These are phyloP conservation scores for Eucalyptus shirleyi DNA, from an alignment of 345 rosid species.

Conservation along the genomic window DNA sequence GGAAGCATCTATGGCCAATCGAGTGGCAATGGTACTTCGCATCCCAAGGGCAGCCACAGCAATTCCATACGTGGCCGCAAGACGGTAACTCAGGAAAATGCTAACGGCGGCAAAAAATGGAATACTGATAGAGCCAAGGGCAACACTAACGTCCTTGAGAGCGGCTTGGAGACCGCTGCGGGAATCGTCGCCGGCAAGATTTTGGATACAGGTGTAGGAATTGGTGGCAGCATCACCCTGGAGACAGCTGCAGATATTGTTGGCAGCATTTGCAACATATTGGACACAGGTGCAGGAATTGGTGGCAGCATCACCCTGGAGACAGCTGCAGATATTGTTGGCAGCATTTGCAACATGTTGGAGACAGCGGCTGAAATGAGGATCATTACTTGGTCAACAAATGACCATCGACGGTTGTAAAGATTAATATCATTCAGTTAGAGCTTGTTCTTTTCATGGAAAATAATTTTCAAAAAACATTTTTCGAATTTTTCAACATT, in stretches of 20 bases:
- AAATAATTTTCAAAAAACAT: too few relatives aligned
- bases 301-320: too few relatives aligned
- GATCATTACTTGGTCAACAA: not conserved
- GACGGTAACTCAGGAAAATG: fast-evolving
- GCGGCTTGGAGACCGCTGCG: fast-evolving
- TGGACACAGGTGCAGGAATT: too few relatives aligned
- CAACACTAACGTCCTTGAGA: fast-evolving
- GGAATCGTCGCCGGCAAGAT: fast-evolving
- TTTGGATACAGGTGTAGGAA: too few relatives aligned
- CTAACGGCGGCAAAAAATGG: fast-evolving
- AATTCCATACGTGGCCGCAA: too few relatives aligned
- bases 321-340: not conserved
- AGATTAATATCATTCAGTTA: not conserved
- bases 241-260: not conserved
- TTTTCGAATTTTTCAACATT: too few relatives aligned
- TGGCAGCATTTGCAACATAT: fast-evolving
- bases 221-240: too few relatives aligned
- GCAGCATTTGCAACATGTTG: fast-evolving
- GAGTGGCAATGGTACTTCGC: too few relatives aligned
- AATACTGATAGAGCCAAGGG: fast-evolving
- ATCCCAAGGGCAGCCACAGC: too few relatives aligned
- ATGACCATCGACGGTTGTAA: not conserved
- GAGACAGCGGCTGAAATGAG: not conserved
- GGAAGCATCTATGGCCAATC: too few relatives aligned
- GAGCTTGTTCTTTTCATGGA: too few relatives aligned